Conservation (phyloP, 345 rosid species). For the Eucalyptus lansdowneana region DNA sequence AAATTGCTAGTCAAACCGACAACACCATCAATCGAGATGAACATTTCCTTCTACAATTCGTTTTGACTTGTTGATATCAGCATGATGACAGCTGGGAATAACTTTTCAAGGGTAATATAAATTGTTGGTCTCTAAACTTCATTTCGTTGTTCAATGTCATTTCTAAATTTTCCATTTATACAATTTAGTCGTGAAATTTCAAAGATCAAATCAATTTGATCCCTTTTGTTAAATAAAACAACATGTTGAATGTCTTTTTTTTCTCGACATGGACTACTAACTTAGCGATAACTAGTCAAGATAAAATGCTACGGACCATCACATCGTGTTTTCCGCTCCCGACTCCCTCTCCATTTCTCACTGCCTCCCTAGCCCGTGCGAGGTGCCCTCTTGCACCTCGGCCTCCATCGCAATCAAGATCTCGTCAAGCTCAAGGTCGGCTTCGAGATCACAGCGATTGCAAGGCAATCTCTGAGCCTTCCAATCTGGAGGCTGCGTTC, state of each 20-base stretch:
- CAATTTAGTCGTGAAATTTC: not conserved
- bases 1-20: not conserved
- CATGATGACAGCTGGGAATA: not conserved
- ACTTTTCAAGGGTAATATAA: not conserved
- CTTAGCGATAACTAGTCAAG: not conserved
- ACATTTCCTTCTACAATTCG: not conserved
- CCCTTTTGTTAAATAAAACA: not conserved
- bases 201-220: not conserved
- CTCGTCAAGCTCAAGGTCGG: not conserved
- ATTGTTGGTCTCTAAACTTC: not conserved
- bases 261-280: not conserved
- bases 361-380: not conserved
- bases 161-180: not conserved
- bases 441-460: not conserved
- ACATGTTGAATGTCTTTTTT: not conserved
- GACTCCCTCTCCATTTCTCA: not conserved
- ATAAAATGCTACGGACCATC: not conserved
- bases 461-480: not conserved
- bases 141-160: not conserved
- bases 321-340: not conserved
- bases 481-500: not conserved
- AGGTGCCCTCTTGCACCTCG: not conserved
- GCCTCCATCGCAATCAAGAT: not conserved
- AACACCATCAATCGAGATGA: not conserved
- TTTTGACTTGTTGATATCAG: not conserved